phyloP scores from a whole-genome alignment of 345 rosid species.

The Eucalyptus guilfoylei region DNA sequence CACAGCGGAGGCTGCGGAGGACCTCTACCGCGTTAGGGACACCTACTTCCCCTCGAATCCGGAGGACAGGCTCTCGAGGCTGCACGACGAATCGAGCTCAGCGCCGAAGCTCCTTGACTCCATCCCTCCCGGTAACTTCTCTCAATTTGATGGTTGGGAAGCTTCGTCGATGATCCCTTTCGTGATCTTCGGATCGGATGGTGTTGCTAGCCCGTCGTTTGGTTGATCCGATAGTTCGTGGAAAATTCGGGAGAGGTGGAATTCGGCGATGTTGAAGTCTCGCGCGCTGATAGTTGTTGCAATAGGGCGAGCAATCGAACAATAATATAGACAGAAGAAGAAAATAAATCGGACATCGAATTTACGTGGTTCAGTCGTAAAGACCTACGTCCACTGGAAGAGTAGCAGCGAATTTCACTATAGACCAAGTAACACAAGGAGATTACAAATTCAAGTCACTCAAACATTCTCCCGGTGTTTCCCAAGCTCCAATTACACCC shows the following conservation, averaged over 20 bases:
- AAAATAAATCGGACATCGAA: too few relatives aligned
- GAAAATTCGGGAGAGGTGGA: neutral
- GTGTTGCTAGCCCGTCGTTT: neutral
- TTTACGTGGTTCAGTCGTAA: too few relatives aligned
- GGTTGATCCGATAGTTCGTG: neutral
- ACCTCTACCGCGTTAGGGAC: constrained; percentile 40
- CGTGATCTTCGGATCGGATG: neutral
- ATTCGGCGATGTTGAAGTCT: neutral
- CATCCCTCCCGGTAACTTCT: constrained; percentile 37
- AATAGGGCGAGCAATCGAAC: too few relatives aligned
- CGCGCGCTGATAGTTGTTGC: neutral
- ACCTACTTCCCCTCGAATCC: constrained; percentile 28
- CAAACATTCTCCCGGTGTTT: too few relatives aligned
- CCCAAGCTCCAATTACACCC: too few relatives aligned
- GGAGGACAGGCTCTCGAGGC: constrained; percentile 25
- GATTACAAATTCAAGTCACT: too few relatives aligned
- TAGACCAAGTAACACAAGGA: too few relatives aligned
- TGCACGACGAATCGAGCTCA: constrained; percentile 31
- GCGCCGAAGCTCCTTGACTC: constrained; percentile 51
- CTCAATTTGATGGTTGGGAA: neutral
- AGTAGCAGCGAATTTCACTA: too few relatives aligned
- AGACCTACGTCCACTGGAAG: too few relatives aligned
- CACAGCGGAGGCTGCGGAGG: constrained; percentile 19
- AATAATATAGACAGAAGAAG: too few relatives aligned
- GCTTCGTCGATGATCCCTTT: neutral